phyloP scores from a whole-genome alignment of 441 rosid species.

The Gossypium aridum region DNA sequence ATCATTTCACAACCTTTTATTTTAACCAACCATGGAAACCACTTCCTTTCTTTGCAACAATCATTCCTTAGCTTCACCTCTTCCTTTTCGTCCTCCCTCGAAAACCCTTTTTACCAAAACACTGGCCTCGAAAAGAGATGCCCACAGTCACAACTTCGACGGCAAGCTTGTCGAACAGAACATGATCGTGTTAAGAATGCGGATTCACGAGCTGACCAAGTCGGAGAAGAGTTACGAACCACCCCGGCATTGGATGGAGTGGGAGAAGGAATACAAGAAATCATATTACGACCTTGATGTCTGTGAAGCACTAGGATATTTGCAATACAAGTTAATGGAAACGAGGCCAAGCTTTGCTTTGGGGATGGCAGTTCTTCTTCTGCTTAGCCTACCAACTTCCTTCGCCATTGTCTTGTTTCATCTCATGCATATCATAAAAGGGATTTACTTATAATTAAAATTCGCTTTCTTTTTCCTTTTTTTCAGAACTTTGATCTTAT shows the following conservation, averaged over 20 bases:
- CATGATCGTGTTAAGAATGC: constrained; percentile 26
- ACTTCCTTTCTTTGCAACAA: not conserved
- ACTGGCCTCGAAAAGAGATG: not conserved
- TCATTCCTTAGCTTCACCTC: not conserved
- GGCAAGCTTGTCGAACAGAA: constrained; percentile 24
- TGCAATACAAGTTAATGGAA: constrained; percentile 27
- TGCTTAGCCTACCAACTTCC: constrained; percentile 14
- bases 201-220: constrained; percentile 20
- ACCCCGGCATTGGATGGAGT: constrained; percentile 27
- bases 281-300: constrained; percentile 16
- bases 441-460: not conserved
- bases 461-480: too few relatives aligned
- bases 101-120: not conserved
- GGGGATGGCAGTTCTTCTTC: constrained; percentile 16
- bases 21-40: not conserved
- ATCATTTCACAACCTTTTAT: not conserved
- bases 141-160: not conserved
- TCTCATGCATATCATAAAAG: constrained; percentile 1
- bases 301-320: constrained; percentile 19
- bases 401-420: constrained; percentile 14
- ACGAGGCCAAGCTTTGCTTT: constrained; percentile 24
- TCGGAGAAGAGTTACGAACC: constrained; percentile 9
- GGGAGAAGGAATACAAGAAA: constrained; percentile 26
- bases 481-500: not conserved
- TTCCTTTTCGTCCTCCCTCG: not conserved